phyloP scores from a whole-genome alignment of 495 filamentous ascomycete species.

The Thermothielavioides terrestris region DNA sequence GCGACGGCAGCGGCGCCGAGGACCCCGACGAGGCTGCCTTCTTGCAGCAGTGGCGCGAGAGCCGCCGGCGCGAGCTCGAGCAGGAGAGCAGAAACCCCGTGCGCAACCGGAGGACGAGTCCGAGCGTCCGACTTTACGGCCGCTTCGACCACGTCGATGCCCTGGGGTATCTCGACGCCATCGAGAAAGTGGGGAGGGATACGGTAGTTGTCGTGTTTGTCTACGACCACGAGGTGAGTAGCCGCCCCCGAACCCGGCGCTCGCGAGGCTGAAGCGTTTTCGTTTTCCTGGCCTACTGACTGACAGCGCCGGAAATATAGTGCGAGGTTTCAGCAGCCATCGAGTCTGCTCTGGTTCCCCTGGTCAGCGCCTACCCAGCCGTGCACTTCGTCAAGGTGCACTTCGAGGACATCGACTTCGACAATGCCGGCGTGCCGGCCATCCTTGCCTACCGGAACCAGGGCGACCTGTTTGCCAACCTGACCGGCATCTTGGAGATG shows the following conservation, averaged over 20 bases:
- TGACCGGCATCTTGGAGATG: constrained; percentile 78
- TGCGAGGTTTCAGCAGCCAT: constrained; percentile 64
- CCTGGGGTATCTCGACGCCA: constrained; percentile 83
- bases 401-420: constrained; percentile 90
- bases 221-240: constrained; percentile 76
- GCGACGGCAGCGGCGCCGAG: constrained; percentile 33
- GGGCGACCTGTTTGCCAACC: constrained; percentile 82
- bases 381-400: constrained; percentile 87
- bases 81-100: constrained; percentile 33
- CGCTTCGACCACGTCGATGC: constrained; percentile 78
- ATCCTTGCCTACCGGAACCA: constrained; percentile 76
- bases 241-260: no score
- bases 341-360: constrained; percentile 62
- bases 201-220: constrained; percentile 92
- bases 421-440: constrained; percentile 79
- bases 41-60: constrained; percentile 71
- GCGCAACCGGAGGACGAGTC: constrained; percentile 53
- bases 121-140: constrained; percentile 68
- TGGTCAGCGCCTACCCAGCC: constrained; percentile 59
- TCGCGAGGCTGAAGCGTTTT: constrained; percentile 1
- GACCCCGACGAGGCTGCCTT: constrained; percentile 68
- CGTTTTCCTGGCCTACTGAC: neutral
- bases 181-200: constrained; percentile 75
- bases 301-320: constrained; percentile 41
- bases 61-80: constrained; percentile 68